Conservation (phyloP, 495 filamentous ascomycete genomes). For the Talaromyces borbonicus region DNA sequence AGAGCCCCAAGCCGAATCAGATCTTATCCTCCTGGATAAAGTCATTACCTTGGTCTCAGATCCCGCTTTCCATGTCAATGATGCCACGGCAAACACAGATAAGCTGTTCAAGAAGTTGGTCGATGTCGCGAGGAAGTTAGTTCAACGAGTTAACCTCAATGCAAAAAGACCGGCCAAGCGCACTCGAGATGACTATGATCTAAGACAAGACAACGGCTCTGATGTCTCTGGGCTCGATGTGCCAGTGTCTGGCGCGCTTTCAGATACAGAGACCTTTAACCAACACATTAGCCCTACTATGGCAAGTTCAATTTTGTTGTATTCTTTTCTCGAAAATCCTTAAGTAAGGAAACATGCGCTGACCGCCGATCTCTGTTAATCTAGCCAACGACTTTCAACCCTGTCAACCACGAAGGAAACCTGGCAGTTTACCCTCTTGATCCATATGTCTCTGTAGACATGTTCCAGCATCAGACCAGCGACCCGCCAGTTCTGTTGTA, state of each 20-base stretch:
- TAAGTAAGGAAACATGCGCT: too few species aligned
- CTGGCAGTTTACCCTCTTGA: not conserved
- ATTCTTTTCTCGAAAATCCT: too few species aligned
- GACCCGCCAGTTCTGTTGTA: not conserved
- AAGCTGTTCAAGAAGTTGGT: not conserved
- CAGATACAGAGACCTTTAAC: not conserved
- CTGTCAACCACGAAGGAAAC: not conserved
- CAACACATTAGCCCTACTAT: not conserved
- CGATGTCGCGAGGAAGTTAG: not conserved
- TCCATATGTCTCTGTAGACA: not conserved
- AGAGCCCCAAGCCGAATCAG: not conserved
- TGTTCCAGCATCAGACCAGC: not conserved
- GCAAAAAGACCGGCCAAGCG: not conserved
- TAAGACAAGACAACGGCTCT: not conserved
- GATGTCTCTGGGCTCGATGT: not conserved
- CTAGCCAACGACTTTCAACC: not conserved
- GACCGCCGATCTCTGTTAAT: not conserved
- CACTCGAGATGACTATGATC: not conserved
- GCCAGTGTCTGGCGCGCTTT: not conserved
- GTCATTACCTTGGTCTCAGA: not conserved
- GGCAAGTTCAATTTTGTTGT: too few species aligned
- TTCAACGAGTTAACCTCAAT: not conserved
- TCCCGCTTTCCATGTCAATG: not conserved
- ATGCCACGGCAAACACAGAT: not conserved
- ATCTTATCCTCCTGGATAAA: not conserved